phyloP scores from a whole-genome alignment of 2,329 filamentous ascomycete genomes.

The Colletotrichum tanaceti region DNA sequence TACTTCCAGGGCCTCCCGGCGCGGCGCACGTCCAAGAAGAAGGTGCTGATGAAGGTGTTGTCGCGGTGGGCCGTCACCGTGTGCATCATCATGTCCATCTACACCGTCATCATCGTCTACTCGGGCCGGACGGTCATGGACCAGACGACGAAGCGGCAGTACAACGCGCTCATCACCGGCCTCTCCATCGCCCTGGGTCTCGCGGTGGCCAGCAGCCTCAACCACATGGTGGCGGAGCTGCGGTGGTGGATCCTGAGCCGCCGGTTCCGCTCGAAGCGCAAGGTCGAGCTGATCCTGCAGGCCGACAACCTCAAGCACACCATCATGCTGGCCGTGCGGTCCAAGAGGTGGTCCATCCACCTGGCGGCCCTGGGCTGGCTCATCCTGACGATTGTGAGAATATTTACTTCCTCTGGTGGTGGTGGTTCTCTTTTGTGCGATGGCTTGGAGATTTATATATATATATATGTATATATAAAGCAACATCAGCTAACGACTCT shows the following conservation, averaged over 20 bases:
- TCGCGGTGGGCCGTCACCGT: conserved; percentile 47
- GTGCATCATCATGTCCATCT: conserved; percentile 46
- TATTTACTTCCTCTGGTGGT: too few relatives aligned
- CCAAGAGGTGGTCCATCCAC: conserved; percentile 45
- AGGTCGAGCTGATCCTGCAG: conserved; percentile 50
- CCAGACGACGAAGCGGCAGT: conserved; percentile 52
- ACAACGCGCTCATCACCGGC: conserved; percentile 58
- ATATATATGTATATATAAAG: too few relatives aligned
- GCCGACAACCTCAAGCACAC: conserved; percentile 49
- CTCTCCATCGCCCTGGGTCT: conserved; percentile 57
- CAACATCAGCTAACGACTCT: neutral
- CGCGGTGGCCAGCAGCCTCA: conserved; percentile 56
- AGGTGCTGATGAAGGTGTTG: conserved; percentile 21
- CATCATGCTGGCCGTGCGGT: conserved; percentile 45
- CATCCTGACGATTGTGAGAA: conserved; percentile 49
- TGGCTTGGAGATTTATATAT: too few relatives aligned
- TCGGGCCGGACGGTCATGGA: conserved; percentile 47
- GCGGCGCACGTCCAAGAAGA: neutral
- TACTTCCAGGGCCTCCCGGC: conserved; percentile 27
- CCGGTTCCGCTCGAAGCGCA: conserved; percentile 51
- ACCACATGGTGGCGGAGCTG: conserved; percentile 56
- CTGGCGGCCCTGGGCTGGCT: conserved; percentile 47
- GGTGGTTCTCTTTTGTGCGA: too few relatives aligned
- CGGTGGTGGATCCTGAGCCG: conserved; percentile 59
- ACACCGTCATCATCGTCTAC: conserved; percentile 47